Evolutionary conservation across 352 stramenopile genomes (phyloP), one percentile per base, ranked within the genome.

Genomic region (Pythium phragmitis): DNA sequence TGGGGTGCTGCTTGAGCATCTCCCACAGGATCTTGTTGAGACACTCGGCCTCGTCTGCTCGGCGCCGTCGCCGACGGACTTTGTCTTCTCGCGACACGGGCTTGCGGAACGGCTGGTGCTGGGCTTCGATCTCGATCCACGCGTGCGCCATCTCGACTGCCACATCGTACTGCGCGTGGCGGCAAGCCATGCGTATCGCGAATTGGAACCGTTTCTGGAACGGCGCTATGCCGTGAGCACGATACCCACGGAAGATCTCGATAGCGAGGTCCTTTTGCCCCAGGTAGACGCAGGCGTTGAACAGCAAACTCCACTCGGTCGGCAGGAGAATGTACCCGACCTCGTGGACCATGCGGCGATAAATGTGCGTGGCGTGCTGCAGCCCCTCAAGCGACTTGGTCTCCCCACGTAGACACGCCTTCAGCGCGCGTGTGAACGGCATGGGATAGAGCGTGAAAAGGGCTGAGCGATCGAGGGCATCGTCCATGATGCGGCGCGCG

Each of bases 1-100:
- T 55, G 47, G 79, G 75, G 21, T 48, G 37, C 13, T 72, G 59
- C 57, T 82, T 84, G 41, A 87, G 64, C 77, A 87, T 77, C 65
- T 79, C 67, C 73, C 73, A 80, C 42, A 87, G 21, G 34, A 87
- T 70, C 52, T 74, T 79, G 68, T 82, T 87, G 13, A 84, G 57
- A 41, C 76, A 56, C 19, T 76, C 66, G 17, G 43, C 47, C 60
- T 83, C 72, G 39, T 30, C 26, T 30, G 26, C 26, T 30, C 26
- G 26, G 26, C 26, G 26, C 26, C 26, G 26, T 30, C 26, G 26
- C 26, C 26, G 26, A 30, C 26, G 26, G 26, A 5, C 26, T 30
- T 30, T 30, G 26, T 30, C 26, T 30, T 30, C 26, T 30, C 26
- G 26, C 26, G 26, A 30, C 26, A 30, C 26, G 2, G 26, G 26